These are phyloP conservation scores for Starmerella ratchasimensis DNA, from an alignment of 805 yeast genomes.

Conservation along the genomic window DNA sequence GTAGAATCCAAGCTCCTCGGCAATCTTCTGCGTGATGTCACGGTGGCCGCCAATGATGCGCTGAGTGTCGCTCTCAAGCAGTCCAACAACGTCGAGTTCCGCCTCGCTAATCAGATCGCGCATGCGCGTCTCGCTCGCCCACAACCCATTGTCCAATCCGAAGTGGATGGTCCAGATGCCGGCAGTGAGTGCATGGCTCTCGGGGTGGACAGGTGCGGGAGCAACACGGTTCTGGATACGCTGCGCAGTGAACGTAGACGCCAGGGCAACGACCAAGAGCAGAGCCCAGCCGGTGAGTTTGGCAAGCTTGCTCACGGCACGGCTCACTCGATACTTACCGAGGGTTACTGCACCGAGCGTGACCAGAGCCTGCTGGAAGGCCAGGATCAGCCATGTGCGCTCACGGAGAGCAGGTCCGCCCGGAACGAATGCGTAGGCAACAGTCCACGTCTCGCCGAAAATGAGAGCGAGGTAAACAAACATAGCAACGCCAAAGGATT, in stretches of 20 bases:
- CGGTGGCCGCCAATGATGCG: slow-evolving; percentile 89
- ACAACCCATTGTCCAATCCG: slow-evolving; percentile 93
- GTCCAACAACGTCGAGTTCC: slow-evolving; percentile 80
- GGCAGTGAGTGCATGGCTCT: slow-evolving; percentile 63
- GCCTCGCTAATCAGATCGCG: slow-evolving; percentile 66
- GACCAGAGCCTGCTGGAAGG: slow-evolving; percentile 39
- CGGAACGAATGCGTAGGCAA: slow-evolving; percentile 97
- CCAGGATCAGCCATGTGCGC: slow-evolving; percentile 64
- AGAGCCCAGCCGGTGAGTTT: slow-evolving; percentile 22
- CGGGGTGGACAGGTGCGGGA: slow-evolving; percentile 56
- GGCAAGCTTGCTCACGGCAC: slow-evolving; percentile 19
- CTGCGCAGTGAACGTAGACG: slow-evolving; percentile 40
- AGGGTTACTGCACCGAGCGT: slow-evolving; percentile 36
- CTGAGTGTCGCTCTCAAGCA: slow-evolving; percentile 87
- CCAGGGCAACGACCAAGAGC: slow-evolving; percentile 32
- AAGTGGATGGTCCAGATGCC: slow-evolving; percentile 99
- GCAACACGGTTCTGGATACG: slow-evolving; percentile 42
- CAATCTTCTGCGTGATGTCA: slow-evolving; percentile 79
- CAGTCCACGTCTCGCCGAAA: slow-evolving; percentile 88
- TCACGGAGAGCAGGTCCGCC: slow-evolving; percentile 82
- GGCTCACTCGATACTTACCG: slow-evolving; percentile 8
- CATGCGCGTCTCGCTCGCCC: slow-evolving; percentile 93
- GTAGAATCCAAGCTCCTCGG: slow-evolving; percentile 88
- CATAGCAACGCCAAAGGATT: slow-evolving; percentile 28
- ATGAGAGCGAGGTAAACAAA: slow-evolving; percentile 42